phyloP scores from a whole-genome alignment of 169 alveolate genomes.

The Theileria parva region DNA sequence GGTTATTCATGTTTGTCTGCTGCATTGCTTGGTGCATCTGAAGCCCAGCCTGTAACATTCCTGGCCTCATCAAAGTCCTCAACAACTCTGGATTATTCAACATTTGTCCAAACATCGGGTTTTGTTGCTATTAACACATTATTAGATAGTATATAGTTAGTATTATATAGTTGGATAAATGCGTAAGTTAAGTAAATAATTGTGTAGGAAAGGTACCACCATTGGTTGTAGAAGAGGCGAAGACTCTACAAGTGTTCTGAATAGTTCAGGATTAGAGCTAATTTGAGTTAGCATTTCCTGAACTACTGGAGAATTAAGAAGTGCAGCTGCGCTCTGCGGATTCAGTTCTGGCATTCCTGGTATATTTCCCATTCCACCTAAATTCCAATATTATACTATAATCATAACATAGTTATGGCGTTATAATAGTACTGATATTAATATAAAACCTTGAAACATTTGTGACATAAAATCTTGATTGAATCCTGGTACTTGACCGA shows the following conservation, averaged over 20 bases:
- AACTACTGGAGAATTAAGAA: conserved; percentile 75
- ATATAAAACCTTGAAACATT: conserved; percentile 59
- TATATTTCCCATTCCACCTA: conserved; percentile 50
- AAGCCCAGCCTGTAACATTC: conserved; percentile 78
- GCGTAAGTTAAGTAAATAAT: neutral
- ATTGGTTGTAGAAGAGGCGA: conserved; percentile 63
- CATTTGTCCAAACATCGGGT: conserved; percentile 82
- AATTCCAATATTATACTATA: neutral
- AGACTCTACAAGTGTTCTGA: conserved; percentile 62
- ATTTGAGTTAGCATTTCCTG: conserved; percentile 78
- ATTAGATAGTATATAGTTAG: neutral
- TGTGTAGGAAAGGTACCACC: conserved; percentile 26
- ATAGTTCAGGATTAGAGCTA: conserved; percentile 70
- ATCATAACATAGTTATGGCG: too few species aligned
- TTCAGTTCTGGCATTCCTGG: conserved; percentile 49
- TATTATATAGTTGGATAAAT: neutral
- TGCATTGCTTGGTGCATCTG: conserved; percentile 75
- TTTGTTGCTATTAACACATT: conserved; percentile 47
- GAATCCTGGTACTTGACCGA: conserved; percentile 33
- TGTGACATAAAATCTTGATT: conserved; percentile 61
- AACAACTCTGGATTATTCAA: conserved; percentile 83
- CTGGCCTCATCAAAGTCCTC: conserved; percentile 82
- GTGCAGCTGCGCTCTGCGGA: conserved; percentile 62
- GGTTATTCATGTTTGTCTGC: conserved; percentile 21
- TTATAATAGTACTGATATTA: neutral